Evolutionary conservation across 305 asterid species (phyloP), one percentile per base, ranked within the genome.

Genomic region (Plantago coronopus): DNA sequence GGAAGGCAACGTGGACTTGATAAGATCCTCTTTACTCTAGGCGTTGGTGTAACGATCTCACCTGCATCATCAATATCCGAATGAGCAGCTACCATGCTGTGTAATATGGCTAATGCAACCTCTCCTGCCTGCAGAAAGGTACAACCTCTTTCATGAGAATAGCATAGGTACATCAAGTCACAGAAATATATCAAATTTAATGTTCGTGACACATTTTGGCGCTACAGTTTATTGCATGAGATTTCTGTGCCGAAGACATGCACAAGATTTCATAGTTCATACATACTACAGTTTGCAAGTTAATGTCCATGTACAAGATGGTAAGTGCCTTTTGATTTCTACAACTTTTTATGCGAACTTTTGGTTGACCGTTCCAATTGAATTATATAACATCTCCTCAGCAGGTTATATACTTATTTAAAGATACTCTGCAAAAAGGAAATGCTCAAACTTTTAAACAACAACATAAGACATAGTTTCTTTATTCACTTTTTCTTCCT

Each of bases 41-140:
- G 97, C 5, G 99, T 93, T 5, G 99, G 99, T 17, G 97, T 93
- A 62, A 93, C 97, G 25, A 89, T 84, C 79, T 93, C 99, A 69
- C 99, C 99, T 73, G 99, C 99, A 70, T 93, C 99, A 81, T 93
- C 99, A 25, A 89, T 82, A 81, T 93, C 99, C 16, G 99, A 93
- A 74, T 83, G 99, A 49, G 97, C 88, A 69, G 87, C 96, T 59
- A 89, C 97, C 97, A 93, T 93, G 83, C 89, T 87, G 83, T 89
- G 97, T 66, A 93, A 82, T 72, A 89, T 85, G 72, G 90, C 83
- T 66, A 93, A 66, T 46, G 99, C 96, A 59, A 83, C 85, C 76
- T 93, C 96, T 57, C 96, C 96, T 55, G 85, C 99, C 99, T 93
- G 81, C 54, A 72, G 42, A 60, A 62, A 64, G 65, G 60, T 58